Evolutionary conservation across 176 grass and related monocot genomes (phyloP), one percentile per base, ranked within the genome.

Genomic region (Aegilops longissima): DNA sequence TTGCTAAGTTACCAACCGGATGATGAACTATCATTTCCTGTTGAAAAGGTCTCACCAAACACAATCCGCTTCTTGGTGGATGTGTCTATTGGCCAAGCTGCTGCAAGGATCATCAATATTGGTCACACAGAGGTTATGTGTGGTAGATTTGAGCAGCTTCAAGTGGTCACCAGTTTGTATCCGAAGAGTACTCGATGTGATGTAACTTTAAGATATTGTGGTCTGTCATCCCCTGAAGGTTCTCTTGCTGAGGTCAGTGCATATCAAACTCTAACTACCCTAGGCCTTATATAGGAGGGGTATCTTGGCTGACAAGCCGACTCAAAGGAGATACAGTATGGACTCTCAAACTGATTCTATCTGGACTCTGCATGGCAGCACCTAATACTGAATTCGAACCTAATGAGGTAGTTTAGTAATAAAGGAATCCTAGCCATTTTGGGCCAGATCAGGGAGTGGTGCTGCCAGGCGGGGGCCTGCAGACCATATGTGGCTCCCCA

Each of bases 121-220:
- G 39, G 94, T 79, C 69, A 83, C 34, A 89, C 76, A 11, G 96
- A 98, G 82, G 89, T 98, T 72, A 64, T 94, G 73, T 98, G 96
- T 88, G 93, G 96, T 78, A 92, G 96, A 92, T 98, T 98, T 88
- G 93, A 98, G 84, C 84, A 98, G 81, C 96, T 98, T 87, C 84
- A 90, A 83, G 88, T 98, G 49, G 77, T 61, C 34, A 96, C 96
- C 18, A 96, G 94, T 82, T 80, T 96, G 70, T 95, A 94, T 86
- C 88, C 86, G 69, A 96, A 84, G 86, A 94, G 90, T 82, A 96
- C 91, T 14, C 86, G 80, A 18, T 98, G 93, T 91, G 92, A 98
- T 77, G 82, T 91, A 33, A 92, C 91, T 24, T 85, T 98, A 64
- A 98, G 89, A 86, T 98, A 86, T 76, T 96, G 96, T 87, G 96